Evolutionary conservation across 78 protist species (phyloP).

Genomic region (Anaeramoeba flamelloides): DNA sequence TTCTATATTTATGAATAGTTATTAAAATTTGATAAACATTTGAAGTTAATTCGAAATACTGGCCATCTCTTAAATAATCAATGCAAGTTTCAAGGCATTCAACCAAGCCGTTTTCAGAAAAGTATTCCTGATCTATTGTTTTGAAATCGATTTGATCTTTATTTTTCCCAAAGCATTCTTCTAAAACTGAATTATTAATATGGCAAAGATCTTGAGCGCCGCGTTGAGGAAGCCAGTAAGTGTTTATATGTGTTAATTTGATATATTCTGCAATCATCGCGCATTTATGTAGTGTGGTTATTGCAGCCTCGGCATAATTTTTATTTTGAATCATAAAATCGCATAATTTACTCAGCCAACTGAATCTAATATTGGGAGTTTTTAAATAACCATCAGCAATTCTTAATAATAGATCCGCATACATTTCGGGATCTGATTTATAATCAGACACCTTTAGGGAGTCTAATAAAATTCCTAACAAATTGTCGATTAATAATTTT

Average conservation of each 20-base stretch:
- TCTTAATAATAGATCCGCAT: neutral
- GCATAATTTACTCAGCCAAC: neutral
- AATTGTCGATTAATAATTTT: no score
- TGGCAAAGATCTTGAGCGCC: neutral
- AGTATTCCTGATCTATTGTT: no score
- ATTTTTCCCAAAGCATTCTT: neutral
- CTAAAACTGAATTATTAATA: neutral
- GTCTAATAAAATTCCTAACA: no score
- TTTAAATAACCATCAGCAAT: neutral
- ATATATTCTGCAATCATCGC: neutral
- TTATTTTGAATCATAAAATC: neutral
- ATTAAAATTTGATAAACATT: neutral
- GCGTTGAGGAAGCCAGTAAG: neutral
- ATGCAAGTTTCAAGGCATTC: neutral
- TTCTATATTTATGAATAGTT: no score
- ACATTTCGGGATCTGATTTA: conserved; percentile 2
- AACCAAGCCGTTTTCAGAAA: no score
- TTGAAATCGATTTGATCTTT: no score
- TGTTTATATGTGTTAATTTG: neutral
- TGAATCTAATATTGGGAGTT: neutral
- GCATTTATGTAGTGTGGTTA: neutral
- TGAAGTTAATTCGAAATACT: neutral
- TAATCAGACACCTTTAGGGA: no score
- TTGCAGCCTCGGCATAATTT: neutral
- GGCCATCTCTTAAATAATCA: neutral